Evolutionary conservation across 83 land plant species (phyloP), one percentile per base, ranked within the genome.

Genomic region (Picea mariana): DNA sequence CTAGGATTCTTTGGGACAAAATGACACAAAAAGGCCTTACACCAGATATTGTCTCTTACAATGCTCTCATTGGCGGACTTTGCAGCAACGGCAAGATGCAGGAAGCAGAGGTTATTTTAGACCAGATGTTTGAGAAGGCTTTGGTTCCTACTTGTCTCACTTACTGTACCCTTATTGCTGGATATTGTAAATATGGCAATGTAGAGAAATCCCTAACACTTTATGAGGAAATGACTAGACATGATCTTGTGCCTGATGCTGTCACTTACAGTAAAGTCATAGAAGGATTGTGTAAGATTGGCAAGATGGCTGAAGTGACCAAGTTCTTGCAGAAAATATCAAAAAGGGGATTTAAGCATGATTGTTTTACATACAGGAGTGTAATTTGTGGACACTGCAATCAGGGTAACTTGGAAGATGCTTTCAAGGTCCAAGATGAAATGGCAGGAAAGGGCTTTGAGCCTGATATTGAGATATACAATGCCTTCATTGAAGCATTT

Each of bases 31-130:
- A 64, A 3, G 85, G 90, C 26, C 71, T 79, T 13, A 64, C 82
- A 3, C 91, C 91, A 4, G 86, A 89, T 78, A 82, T 80, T 67
- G 83, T 82, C 34, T 88, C 90, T 12, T 89, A 89, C 63, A 89
- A 89, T 83, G 87, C 85, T 62, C 90, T 87, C 23, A 83, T 88
- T 49, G 81, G 85, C 42, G 91, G 88, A 49, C 83, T 73, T 78
- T 87, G 91, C 64, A 87, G 87, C 60, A 87, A 82, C 11, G 85
- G 84, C 13, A 85, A 85, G 12, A 78, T 73, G 68, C 55, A 82
- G 47, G 91, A 88, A 65, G 91, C 91, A 67, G 67, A 69, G 24
- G 84, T 23, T 26, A 64, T 87, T 78, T 82, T 89, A 55, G 71
- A 88, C 58, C 31, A 80, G 23, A 87, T 89, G 85, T 62, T 82